phyloP scores from a whole-genome alignment of 2,329 filamentous ascomycete genomes.

The Bipolaris victoriae region DNA sequence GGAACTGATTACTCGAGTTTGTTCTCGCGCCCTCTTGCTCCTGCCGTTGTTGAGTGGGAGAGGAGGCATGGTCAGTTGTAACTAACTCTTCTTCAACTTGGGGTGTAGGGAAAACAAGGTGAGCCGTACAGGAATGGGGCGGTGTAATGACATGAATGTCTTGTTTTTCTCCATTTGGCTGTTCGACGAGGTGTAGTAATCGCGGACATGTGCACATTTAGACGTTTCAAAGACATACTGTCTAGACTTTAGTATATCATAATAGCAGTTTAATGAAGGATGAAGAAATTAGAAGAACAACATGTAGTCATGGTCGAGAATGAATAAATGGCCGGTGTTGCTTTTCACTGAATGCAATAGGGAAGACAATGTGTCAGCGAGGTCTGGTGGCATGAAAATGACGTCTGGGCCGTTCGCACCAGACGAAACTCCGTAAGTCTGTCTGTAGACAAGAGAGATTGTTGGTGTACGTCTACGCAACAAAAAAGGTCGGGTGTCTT shows the following conservation, averaged over 20 bases:
- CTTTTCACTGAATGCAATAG: background rate
- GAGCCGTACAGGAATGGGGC: background rate
- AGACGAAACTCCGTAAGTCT: background rate
- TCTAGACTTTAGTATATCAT: background rate
- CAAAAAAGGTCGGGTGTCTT: background rate
- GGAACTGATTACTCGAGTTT: slow-evolving; percentile 68
- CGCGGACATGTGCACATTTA: background rate
- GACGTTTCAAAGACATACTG: background rate
- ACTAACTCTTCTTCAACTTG: background rate
- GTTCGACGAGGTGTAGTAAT: background rate
- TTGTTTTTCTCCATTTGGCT: background rate
- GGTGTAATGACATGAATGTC: slow-evolving; percentile 24
- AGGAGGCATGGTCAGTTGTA: slow-evolving; percentile 56
- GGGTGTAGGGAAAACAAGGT: background rate
- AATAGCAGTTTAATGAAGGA: background rate
- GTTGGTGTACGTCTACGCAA: background rate
- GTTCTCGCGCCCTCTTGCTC: slow-evolving; percentile 54
- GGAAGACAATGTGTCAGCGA: slow-evolving; percentile 10
- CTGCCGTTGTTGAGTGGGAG: slow-evolving; percentile 74
- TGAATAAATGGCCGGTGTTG: too few relatives aligned
- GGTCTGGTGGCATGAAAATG: slow-evolving; percentile 4
- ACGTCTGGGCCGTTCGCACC: background rate
- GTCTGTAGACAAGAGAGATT: background rate
- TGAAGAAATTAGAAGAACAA: background rate
- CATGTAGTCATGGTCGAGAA: background rate